A percentile compares a stretch with the other conserved stretches of the same genome.
Conservation (phyloP, 1,284 basidiomycete genomes). For the Microbotryomycetes sp. region DNA sequence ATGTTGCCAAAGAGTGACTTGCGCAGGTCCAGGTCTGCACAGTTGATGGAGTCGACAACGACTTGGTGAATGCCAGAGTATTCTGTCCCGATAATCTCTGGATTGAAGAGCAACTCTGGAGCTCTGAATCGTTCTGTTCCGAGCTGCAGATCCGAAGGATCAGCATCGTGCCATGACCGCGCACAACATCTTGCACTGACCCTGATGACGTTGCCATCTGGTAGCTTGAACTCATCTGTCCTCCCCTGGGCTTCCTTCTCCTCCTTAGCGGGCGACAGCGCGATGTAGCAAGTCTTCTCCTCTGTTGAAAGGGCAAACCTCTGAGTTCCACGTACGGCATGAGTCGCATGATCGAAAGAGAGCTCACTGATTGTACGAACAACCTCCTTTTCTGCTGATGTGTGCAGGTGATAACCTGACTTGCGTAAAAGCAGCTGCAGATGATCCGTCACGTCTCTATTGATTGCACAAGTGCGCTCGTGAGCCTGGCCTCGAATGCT, state of each 20-base stretch:
- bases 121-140: conserved; percentile 93
- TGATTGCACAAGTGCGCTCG: not conserved
- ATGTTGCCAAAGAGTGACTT: conserved; percentile 96
- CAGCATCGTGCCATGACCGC: not conserved
- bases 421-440: conserved; percentile 90
- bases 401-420: conserved; percentile 89
- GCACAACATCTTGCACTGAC: conserved; percentile 47
- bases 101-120: conserved; percentile 96
- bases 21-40: conserved; percentile 66
- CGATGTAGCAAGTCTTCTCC: conserved; percentile 95
- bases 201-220: conserved; percentile 90
- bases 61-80: conserved; percentile 92
- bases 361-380: conserved; percentile 74
- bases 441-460: conserved; percentile 91
- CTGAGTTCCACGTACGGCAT: conserved; percentile 5
- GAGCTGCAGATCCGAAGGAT: conserved; percentile 53
- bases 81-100: conserved; percentile 91
- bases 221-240: conserved; percentile 83
- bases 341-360: conserved; percentile 7
- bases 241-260: conserved; percentile 71
- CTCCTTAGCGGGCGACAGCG: conserved; percentile 83
- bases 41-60: conserved; percentile 74
- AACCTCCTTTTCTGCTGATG: conserved; percentile 94
- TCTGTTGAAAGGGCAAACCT: conserved; percentile 45
- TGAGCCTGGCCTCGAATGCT: too few species aligned